Conservation (phyloP, 257 asterid genomes). For the Ligustrum vulgare region DNA sequence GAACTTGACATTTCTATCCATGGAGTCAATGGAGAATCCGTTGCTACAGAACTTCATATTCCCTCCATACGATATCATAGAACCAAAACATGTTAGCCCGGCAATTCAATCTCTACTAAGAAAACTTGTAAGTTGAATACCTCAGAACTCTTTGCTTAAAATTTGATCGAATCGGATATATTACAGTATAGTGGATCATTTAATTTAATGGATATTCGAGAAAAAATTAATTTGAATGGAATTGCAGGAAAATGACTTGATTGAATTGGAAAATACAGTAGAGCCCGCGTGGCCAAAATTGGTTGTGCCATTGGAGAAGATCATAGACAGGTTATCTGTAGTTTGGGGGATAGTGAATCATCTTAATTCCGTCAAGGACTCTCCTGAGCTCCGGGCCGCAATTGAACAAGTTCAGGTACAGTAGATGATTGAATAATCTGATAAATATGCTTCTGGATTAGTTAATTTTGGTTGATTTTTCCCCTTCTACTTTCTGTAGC, state of each 20-base stretch:
- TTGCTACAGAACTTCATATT: constrained; percentile 57
- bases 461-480: not conserved
- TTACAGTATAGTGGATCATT: not conserved
- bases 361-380: constrained; percentile 69
- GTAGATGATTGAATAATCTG: not conserved
- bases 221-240: not conserved
- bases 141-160: not conserved
- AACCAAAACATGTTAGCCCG: constrained; percentile 64
- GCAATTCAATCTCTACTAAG: constrained; percentile 56
- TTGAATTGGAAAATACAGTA: constrained; percentile 58
- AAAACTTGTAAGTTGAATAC: constrained; percentile 45
- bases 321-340: constrained; percentile 53
- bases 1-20: constrained; percentile 12
- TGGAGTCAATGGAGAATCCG: constrained; percentile 46
- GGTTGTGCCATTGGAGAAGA: constrained; percentile 82
- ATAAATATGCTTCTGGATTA: not conserved
- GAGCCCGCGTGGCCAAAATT: constrained; percentile 71
- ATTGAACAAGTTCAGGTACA: constrained; percentile 68
- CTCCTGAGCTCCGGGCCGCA: constrained; percentile 63
- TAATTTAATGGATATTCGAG: not conserved
- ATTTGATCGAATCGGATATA: not conserved
- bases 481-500: constrained; percentile 39
- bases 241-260: constrained; percentile 57
- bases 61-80: constrained; percentile 69
- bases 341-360: constrained; percentile 85